Base-by-base conservation (phyloP, 2,329 filamentous ascomycete species). In the Juglanconis juglandina region DNA sequence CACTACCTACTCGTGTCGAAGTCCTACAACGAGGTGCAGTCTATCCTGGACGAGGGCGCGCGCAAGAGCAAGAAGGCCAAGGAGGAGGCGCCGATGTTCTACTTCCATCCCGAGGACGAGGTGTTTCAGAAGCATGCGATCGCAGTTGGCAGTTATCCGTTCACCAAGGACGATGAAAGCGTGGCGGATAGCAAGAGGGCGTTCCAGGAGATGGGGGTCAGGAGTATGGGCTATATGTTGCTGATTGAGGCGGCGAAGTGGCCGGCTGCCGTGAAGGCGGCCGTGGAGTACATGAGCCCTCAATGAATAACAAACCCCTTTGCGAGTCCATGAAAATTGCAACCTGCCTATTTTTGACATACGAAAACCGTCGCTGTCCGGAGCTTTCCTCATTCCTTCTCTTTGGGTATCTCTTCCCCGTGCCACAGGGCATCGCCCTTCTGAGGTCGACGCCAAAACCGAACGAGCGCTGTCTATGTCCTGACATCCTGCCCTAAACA, bases 31-130 rank as follows among this genome's bases (percentile, higher is more conserved):
- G 95, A 98, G 79, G 85, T 97, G 35, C 87, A 87, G 68, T 96
- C 92, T 1, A 86, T 85, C 63, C 79, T 98, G 14, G 90, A 94
- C 66, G 80, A 87, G 64, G 81, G 82, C 68, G 87, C 84, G 76
- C 77, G 80, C 67, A 93, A 90, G 76, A 90, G 88, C 77, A 84
- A 80, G 64, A 87, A 84, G 72, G 75, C 80, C 59, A 83, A 82
- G 72, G 76, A 83, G 62, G 79, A 81, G 55, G 76, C 79, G 8
- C 83, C 89, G 68, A 80, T 85, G 39, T 96, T 92, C 76, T 96
- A 93, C 76, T 99, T 98, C 80, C 95, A 99, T 72, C 89, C 92
- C 0, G 95, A 99, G 76, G 95, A 99, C 70, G 95, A 98, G 79
- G 84, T 94, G 55, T 77, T 97, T 68, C 87, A 95, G 66, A 87